Percentiles rank a stretch among this genome's conserved stretches.
These are phyloP conservation scores for Lactuca saligna DNA, from an alignment of 129 eudicot genomes.

Conservation along the genomic window DNA sequence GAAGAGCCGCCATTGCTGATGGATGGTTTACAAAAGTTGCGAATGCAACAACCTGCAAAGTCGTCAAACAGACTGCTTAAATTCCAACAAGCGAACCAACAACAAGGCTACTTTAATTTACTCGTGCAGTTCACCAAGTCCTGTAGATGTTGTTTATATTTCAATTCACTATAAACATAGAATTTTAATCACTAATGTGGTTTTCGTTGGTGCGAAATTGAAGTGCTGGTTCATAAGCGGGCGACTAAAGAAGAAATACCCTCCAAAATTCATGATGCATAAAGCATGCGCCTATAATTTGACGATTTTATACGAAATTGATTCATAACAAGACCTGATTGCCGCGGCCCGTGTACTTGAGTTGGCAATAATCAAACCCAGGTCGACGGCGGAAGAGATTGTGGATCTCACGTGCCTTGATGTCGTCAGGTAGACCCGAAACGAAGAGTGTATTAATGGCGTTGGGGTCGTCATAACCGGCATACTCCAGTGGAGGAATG, in stretches of 20 bases:
- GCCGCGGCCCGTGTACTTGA: constrained; percentile 93
- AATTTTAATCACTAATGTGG: not conserved
- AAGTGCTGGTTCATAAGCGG: not conserved
- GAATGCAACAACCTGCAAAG: constrained; percentile 90
- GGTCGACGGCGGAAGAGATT: constrained; percentile 88
- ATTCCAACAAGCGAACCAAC: not conserved
- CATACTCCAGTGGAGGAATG: constrained; percentile 29
- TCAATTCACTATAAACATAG: not conserved
- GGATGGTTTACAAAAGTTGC: constrained; percentile 87
- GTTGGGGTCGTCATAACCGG: constrained; percentile 42
- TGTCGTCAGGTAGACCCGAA: constrained; percentile 94
- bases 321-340: constrained; percentile 55
- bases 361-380: constrained; percentile 83
- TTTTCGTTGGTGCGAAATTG: constrained; percentile 1
- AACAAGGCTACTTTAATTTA: not conserved
- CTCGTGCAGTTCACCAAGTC: not conserved
- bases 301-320: constrained; percentile 1
- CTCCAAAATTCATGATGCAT: not conserved
- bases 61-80: not conserved
- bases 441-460: constrained; percentile 80
- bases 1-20: constrained; percentile 79
- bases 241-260: too few species aligned
- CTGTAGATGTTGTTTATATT: not conserved
- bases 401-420: constrained; percentile 92
- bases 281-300: not conserved